phyloP scores from a whole-genome alignment of 1,284 basidiomycete genomes.

The Boletus nobilissimus region DNA sequence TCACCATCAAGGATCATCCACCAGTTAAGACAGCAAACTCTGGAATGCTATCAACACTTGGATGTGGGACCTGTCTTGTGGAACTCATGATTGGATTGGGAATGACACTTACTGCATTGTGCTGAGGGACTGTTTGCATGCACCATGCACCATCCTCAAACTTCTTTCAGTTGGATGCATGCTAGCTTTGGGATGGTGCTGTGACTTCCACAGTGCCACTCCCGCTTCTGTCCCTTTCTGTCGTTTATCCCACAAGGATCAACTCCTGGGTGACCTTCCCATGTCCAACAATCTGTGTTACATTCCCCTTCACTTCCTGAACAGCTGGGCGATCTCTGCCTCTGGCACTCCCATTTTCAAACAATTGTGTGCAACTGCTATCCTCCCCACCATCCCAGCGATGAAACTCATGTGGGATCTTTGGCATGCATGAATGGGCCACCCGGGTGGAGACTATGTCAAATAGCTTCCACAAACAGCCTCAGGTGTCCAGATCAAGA shows the following conservation, averaged over 20 bases:
- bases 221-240: neutral
- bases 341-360: too few relatives aligned
- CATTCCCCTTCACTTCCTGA: too few relatives aligned
- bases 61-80: neutral
- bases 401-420: neutral
- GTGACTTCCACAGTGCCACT: neutral
- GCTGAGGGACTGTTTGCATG: neutral
- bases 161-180: too few relatives aligned
- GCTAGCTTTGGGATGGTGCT: neutral
- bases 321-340: too few relatives aligned
- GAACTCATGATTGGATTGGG: neutral
- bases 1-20: accelerated
- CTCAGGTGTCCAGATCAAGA: too few relatives aligned
- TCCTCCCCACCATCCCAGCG: too few relatives aligned
- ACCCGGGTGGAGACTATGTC: neutral
- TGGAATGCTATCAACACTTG: accelerated
- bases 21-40: neutral
- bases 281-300: too few relatives aligned
- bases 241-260: neutral
- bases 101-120: neutral
- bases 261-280: too few relatives aligned
- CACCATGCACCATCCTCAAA: neutral
- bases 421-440: neutral
- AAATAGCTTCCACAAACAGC: neutral
- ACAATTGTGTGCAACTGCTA: too few relatives aligned